phyloP scores from a whole-genome alignment of 495 filamentous ascomycete genomes.

The Apodospora peruviana region DNA sequence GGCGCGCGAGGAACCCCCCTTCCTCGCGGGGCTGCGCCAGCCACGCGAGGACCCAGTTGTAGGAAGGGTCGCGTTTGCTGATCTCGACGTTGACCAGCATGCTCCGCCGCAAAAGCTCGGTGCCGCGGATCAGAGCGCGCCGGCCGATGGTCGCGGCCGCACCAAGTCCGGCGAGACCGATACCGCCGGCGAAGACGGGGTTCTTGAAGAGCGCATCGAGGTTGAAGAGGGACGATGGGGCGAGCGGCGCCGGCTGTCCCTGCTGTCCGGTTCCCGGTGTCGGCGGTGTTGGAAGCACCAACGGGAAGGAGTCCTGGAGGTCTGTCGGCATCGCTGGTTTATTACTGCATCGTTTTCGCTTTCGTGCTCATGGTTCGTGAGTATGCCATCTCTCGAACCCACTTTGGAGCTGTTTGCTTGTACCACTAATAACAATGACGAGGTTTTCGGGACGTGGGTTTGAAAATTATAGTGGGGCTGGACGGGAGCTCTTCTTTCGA shows the following conservation, averaged over 20 bases:
- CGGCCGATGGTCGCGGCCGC: conserved; percentile 71
- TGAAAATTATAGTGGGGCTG: conserved; percentile 25
- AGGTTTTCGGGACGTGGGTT: not conserved
- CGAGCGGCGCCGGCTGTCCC: conserved; percentile 1
- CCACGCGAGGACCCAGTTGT: conserved; percentile 92
- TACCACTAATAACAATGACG: no score
- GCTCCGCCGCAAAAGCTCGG: conserved; percentile 67
- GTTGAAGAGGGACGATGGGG: conserved; percentile 25
- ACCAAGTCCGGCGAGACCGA: conserved; percentile 85
- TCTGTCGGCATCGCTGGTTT: conserved; percentile 3
- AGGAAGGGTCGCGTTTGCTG: conserved; percentile 84
- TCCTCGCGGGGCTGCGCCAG: conserved; percentile 72
- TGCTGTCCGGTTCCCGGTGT: not conserved
- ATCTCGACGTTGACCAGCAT: conserved; percentile 95
- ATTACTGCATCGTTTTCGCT: conserved; percentile 10
- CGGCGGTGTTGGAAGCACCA: not conserved
- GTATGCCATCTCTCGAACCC: not conserved
- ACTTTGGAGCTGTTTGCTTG: no score
- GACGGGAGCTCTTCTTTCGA: not conserved
- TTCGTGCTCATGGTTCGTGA: no score
- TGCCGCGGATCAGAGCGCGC: conserved; percentile 61
- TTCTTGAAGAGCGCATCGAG: conserved; percentile 51
- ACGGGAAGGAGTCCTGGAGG: not conserved
- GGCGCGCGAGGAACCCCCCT: conserved; percentile 37
- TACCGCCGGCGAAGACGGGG: conserved; percentile 54